A percentile compares a stretch with the other conserved stretches of the same genome.
Evolutionary conservation across 495 filamentous ascomycete genomes (phyloP).

Genomic region (Penicilliopsis zonata): DNA sequence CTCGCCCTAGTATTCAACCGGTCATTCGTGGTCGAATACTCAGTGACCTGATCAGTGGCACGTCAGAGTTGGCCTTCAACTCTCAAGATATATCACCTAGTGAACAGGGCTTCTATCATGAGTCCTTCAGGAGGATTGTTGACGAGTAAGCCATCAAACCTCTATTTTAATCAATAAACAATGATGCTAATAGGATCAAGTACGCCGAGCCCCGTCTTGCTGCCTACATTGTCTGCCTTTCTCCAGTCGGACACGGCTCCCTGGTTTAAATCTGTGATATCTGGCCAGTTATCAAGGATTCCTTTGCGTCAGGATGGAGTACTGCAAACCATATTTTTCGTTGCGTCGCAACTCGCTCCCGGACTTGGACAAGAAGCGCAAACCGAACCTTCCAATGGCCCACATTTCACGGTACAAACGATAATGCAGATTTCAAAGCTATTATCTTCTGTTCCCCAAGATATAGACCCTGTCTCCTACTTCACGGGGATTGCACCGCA

Average conservation of each 20-base stretch:
- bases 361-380: slow-evolving; percentile 26
- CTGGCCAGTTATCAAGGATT: slow-evolving; percentile 43
- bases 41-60: slow-evolving; percentile 31
- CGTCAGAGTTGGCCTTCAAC: slow-evolving; percentile 29
- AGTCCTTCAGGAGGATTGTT: slow-evolving; percentile 23
- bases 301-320: slow-evolving; percentile 58
- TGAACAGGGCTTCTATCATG: slow-evolving; percentile 12
- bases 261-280: slow-evolving; percentile 39
- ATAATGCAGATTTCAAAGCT: slow-evolving; percentile 53
- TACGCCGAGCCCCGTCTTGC: slow-evolving; percentile 27
- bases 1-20: slow-evolving; percentile 24
- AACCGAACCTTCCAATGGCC: slow-evolving; percentile 30
- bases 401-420: slow-evolving; percentile 60
- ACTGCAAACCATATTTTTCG: slow-evolving; percentile 56
- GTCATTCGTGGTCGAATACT: slow-evolving; percentile 30
- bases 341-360: slow-evolving; percentile 46
- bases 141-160: slow-evolving; percentile 23
- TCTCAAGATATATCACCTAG: slow-evolving; percentile 11
- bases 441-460: slow-evolving; percentile 49
- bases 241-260: slow-evolving; percentile 30
- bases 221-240: slow-evolving; percentile 34
- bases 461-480: slow-evolving; percentile 43
- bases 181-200: slow-evolving; percentile 16
- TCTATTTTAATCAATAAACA: neutral
- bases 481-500: slow-evolving; percentile 55